Percentiles rank a stretch among this genome's conserved stretches.
These are phyloP conservation scores for Striga hermonthica DNA, from an alignment of 305 asterid species.

Conservation along the genomic window DNA sequence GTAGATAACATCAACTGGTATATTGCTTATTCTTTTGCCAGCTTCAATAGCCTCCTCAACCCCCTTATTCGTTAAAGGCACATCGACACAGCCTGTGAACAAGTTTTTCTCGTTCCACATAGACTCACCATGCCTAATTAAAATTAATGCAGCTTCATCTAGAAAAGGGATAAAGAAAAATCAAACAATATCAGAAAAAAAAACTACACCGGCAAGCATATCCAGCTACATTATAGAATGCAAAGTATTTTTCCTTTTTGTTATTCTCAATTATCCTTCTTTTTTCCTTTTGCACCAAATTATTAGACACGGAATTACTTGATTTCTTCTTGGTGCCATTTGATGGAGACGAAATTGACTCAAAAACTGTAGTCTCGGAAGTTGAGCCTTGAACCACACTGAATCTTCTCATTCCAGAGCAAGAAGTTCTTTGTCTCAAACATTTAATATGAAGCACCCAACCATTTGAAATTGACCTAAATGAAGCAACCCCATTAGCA, in stretches of 20 bases:
- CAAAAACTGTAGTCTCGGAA: conserved; percentile 48
- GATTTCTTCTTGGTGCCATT: conserved; percentile 59
- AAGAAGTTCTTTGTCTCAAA: conserved; percentile 37
- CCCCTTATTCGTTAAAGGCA: conserved; percentile 85
- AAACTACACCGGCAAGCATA: too few species aligned
- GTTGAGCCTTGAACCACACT: conserved; percentile 49
- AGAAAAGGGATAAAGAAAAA: neutral
- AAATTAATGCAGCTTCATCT: conserved; percentile 88
- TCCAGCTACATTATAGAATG: too few species aligned
- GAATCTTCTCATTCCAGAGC: conserved; percentile 45
- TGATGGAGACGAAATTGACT: conserved; percentile 56
- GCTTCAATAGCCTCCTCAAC: conserved; percentile 96
- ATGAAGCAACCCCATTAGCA: conserved; percentile 50
- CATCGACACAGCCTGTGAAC: conserved; percentile 97
- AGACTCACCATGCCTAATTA: conserved; percentile 94
- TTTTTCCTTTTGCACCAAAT: neutral
- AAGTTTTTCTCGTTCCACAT: conserved; percentile 98
- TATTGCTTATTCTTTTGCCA: conserved; percentile 83
- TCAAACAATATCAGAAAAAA: too few species aligned
- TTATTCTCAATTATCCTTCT: neutral
- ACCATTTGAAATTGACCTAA: conserved; percentile 53
- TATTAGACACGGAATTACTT: conserved; percentile 39
- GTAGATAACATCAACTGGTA: conserved; percentile 84
- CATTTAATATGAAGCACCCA: conserved; percentile 43
- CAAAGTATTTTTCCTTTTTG: neutral